phyloP scores from a whole-genome alignment of 768 basidiomycete genomes.

The Mycena sanguinolenta region DNA sequence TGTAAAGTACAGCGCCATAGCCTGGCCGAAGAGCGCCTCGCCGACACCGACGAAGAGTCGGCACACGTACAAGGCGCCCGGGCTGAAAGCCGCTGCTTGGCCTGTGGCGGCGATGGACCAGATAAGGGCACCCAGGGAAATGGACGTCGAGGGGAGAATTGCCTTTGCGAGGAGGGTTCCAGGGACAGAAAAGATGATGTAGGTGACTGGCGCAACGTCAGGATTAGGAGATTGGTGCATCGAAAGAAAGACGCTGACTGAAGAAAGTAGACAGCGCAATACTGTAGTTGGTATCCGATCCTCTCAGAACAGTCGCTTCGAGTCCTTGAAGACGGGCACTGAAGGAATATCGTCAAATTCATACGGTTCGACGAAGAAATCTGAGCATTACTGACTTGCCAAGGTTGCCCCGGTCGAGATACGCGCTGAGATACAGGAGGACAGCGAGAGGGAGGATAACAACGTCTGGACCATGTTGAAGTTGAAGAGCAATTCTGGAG shows the following conservation, averaged over 20 bases:
- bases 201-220: constrained; percentile 8
- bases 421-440: constrained; percentile 26
- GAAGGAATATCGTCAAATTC: neutral
- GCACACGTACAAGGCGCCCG: constrained; percentile 25
- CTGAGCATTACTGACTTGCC: constrained; percentile 21
- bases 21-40: constrained; percentile 26
- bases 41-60: constrained; percentile 33
- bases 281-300: constrained; percentile 30
- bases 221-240: neutral
- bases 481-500: neutral
- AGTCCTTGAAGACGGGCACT: constrained; percentile 32
- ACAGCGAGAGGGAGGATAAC: constrained; percentile 29
- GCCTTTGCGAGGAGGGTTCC: constrained; percentile 33
- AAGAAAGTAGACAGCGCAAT: constrained; percentile 28
- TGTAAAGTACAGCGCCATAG: constrained; percentile 31
- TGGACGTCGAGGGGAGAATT: constrained; percentile 29
- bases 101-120: constrained; percentile 32
- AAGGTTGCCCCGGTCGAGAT: constrained; percentile 32
- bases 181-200: constrained; percentile 28
- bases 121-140: constrained; percentile 31
- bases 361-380: neutral
- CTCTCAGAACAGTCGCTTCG: constrained; percentile 20
- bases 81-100: constrained; percentile 30
- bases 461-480: constrained; percentile 4
- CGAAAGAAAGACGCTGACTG: constrained; percentile 2